phyloP scores from a whole-genome alignment of 2,329 filamentous ascomycete species.

The Periconia sp. region DNA sequence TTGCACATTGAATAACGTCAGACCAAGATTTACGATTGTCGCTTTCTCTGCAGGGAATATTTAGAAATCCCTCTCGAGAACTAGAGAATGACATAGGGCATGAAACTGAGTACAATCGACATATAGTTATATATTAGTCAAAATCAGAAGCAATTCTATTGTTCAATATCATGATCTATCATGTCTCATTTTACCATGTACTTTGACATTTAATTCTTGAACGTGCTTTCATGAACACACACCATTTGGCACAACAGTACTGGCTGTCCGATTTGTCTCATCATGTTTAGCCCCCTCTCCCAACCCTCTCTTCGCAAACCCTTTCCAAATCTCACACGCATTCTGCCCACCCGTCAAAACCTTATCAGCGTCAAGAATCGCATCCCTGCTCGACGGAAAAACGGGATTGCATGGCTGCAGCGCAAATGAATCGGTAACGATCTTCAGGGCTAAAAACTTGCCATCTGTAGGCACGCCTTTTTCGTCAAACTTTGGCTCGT shows the following conservation, averaged over 20 bases:
- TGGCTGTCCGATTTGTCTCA: constrained; percentile 22
- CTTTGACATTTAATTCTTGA: too few relatives aligned
- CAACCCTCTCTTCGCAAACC: constrained; percentile 64
- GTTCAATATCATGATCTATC: too few relatives aligned
- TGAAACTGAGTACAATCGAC: too few relatives aligned
- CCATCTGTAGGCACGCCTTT: constrained; percentile 60
- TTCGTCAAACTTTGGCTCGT: constrained; percentile 50
- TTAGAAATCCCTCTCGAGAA: too few relatives aligned
- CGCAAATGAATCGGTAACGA: constrained; percentile 60
- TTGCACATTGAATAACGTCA: too few relatives aligned
- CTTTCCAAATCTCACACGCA: constrained; percentile 60
- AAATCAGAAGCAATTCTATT: too few relatives aligned
- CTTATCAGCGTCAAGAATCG: constrained; percentile 62
- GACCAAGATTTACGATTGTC: too few relatives aligned
- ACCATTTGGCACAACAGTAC: constrained; percentile 27
- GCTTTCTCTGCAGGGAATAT: too few relatives aligned
- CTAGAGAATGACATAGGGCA: too few relatives aligned
- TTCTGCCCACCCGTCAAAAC: constrained; percentile 60
- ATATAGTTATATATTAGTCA: too few relatives aligned
- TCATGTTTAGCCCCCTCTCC: constrained; percentile 44
- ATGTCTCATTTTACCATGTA: too few relatives aligned
- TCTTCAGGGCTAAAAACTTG: constrained; percentile 59
- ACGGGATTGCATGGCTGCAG: constrained; percentile 64
- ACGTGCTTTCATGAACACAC: too few relatives aligned
- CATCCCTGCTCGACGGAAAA: constrained; percentile 60